Percentiles rank a stretch among this genome's conserved stretches.
These are phyloP conservation scores for Torulaspora gathmanii DNA, from an alignment of 805 yeast genomes.

Conservation along the genomic window DNA sequence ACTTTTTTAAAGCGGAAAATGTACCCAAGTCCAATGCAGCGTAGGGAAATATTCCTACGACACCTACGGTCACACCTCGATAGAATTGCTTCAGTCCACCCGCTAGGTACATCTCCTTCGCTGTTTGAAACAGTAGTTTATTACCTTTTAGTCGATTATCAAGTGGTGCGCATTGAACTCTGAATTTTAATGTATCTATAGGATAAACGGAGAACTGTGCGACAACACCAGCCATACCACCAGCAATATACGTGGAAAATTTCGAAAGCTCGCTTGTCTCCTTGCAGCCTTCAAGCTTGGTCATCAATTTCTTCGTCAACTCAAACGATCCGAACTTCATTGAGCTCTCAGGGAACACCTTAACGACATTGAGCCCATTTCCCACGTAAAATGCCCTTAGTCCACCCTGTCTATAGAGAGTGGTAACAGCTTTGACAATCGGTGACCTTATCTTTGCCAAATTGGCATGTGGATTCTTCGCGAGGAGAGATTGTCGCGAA, in stretches of 20 bases:
- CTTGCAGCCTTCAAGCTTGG: slow-evolving; percentile 67
- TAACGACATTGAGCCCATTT: slow-evolving; percentile 86
- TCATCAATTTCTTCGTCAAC: slow-evolving; percentile 69
- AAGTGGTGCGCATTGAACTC: slow-evolving; percentile 87
- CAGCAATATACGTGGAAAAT: slow-evolving; percentile 79
- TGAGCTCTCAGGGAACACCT: slow-evolving; percentile 95
- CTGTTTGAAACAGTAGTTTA: slow-evolving; percentile 57
- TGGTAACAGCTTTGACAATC: slow-evolving; percentile 69
- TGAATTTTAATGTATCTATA: slow-evolving; percentile 86
- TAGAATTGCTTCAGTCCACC: slow-evolving; percentile 80
- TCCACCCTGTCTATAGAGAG: slow-evolving; percentile 87
- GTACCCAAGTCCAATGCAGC: slow-evolving; percentile 96
- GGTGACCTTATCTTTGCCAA: slow-evolving; percentile 62
- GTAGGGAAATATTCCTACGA: slow-evolving; percentile 93
- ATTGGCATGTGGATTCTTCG: slow-evolving; percentile 40
- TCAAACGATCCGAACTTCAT: slow-evolving; percentile 97
- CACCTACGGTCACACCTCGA: slow-evolving; percentile 86
- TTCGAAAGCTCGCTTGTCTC: slow-evolving; percentile 69
- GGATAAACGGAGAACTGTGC: slow-evolving; percentile 94
- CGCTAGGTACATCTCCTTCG: slow-evolving; percentile 66
- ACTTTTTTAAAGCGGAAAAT: slow-evolving; percentile 76
- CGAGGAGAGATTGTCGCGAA: slow-evolving; percentile 45
- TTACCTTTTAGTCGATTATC: slow-evolving; percentile 60
- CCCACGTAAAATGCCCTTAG: slow-evolving; percentile 86
- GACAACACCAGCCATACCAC: slow-evolving; percentile 93